Conservation (phyloP, 305 asterid species). For the Rubia balearica region DNA sequence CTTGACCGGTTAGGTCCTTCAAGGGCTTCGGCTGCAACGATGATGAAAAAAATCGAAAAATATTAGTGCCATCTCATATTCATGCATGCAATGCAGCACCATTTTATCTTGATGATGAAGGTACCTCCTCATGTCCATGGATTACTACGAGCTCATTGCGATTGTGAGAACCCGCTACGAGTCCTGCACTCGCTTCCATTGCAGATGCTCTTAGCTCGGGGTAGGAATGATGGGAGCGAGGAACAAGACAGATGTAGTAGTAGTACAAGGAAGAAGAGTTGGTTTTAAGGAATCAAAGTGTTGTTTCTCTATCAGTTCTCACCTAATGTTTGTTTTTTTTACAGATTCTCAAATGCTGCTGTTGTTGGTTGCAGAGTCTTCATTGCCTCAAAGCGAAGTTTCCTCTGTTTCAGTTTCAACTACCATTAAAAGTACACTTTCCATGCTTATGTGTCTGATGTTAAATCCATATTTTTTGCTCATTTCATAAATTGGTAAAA, state of each 20-base stretch:
- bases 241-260: constrained; percentile 25
- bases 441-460: not conserved
- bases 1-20: constrained; percentile 92
- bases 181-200: constrained; percentile 98
- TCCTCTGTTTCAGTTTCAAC: constrained; percentile 69
- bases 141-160: constrained; percentile 97
- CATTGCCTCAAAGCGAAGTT: constrained; percentile 96
- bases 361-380: constrained; percentile 89
- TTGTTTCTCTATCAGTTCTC: constrained; percentile 16
- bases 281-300: constrained; percentile 33
- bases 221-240: constrained; percentile 9
- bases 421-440: constrained; percentile 20
- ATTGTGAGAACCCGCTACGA: constrained; percentile 97
- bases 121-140: constrained; percentile 97
- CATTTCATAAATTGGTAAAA: not conserved
- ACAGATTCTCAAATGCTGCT: constrained; percentile 14
- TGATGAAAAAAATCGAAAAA: not conserved
- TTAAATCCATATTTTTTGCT: not conserved
- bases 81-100: not conserved
- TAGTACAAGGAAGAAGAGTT: constrained; percentile 34
- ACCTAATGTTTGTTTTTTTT: constrained; percentile 38
- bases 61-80: not conserved
- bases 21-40: constrained; percentile 70
- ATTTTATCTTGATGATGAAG: not conserved
- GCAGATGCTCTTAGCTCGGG: constrained; percentile 9